phyloP scores from a whole-genome alignment of 2,329 filamentous ascomycete genomes.

The Alternaria brassicicola region DNA sequence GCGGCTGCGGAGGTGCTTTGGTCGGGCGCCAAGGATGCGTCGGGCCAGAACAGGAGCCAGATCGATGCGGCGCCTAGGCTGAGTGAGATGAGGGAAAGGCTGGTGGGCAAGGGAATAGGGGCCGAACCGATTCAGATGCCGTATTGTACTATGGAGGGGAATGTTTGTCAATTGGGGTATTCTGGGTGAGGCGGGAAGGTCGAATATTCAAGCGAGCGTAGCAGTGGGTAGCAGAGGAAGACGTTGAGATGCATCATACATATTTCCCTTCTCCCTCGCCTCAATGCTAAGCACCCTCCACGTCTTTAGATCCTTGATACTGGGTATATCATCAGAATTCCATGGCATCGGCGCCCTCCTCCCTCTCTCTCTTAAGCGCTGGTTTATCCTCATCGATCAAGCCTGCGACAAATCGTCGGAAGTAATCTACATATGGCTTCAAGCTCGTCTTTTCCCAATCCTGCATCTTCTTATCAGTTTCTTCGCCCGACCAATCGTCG shows the following conservation, averaged over 20 bases:
- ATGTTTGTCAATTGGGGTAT: slow-evolving; percentile 31
- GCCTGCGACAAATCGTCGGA: slow-evolving; percentile 77
- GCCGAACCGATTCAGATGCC: slow-evolving; percentile 74
- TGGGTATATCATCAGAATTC: slow-evolving; percentile 61
- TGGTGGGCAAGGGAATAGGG: slow-evolving; percentile 70
- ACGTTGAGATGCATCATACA: background rate
- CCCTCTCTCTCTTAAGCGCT: slow-evolving; percentile 60
- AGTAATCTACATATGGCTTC: slow-evolving; percentile 90
- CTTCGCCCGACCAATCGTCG: slow-evolving; percentile 71
- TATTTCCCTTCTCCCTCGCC: background rate
- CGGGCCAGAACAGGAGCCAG: slow-evolving; percentile 73
- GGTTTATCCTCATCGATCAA: slow-evolving; percentile 75
- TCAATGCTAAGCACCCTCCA: background rate
- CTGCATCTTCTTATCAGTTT: slow-evolving; percentile 60
- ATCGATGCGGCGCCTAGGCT: slow-evolving; percentile 72
- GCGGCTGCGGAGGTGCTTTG: slow-evolving; percentile 81
- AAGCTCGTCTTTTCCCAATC: slow-evolving; percentile 98
- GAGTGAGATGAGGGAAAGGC: slow-evolving; percentile 75
- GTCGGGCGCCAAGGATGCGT: slow-evolving; percentile 71
- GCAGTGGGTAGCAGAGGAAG: background rate
- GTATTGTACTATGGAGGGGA: slow-evolving; percentile 70
- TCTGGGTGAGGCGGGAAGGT: background rate
- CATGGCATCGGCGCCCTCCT: slow-evolving; percentile 63
- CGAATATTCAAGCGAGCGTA: background rate
- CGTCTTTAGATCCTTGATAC: background rate